Conservation (phyloP, 441 rosid species). For the Eruca vesicaria region DNA sequence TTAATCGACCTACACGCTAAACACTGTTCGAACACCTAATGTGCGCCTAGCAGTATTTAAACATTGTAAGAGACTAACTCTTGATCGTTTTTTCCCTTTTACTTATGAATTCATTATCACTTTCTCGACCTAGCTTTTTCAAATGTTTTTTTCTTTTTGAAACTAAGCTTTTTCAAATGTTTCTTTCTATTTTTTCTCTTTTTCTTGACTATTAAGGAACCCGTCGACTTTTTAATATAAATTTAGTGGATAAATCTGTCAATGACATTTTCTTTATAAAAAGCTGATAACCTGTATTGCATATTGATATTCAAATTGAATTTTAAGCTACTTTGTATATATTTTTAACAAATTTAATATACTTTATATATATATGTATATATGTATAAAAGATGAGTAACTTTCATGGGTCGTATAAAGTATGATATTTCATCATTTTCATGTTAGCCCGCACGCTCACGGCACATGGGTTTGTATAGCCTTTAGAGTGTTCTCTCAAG, state of each 20-base stretch:
- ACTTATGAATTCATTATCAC: not conserved
- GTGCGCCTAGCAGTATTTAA: slow-evolving; percentile 13
- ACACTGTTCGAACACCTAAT: slow-evolving; percentile 2
- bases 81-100: not conserved
- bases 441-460: slow-evolving; percentile 35
- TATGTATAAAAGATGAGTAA: slow-evolving; percentile 13
- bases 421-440: slow-evolving; percentile 30
- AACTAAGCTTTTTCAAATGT: slow-evolving; percentile 10
- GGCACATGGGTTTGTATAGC: slow-evolving; percentile 27
- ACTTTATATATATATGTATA: not conserved
- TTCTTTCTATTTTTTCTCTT: not conserved
- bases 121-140: slow-evolving; percentile 4
- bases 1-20: slow-evolving; percentile 22
- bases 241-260: slow-evolving; percentile 26
- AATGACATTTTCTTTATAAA: slow-evolving; percentile 4
- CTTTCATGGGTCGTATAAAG: slow-evolving; percentile 18
- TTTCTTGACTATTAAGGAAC: slow-evolving; percentile 26
- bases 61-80: slow-evolving; percentile 3
- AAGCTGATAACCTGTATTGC: slow-evolving; percentile 32
- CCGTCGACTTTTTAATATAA: slow-evolving; percentile 26
- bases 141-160: not conserved
- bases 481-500: slow-evolving; percentile 20
- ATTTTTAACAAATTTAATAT: too few relatives aligned
- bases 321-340: slow-evolving; percentile 10
- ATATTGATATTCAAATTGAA: slow-evolving; percentile 30